Evolutionary conservation across 2,329 filamentous ascomycete genomes (phyloP).

Genomic region (Alternaria gansuensis): DNA sequence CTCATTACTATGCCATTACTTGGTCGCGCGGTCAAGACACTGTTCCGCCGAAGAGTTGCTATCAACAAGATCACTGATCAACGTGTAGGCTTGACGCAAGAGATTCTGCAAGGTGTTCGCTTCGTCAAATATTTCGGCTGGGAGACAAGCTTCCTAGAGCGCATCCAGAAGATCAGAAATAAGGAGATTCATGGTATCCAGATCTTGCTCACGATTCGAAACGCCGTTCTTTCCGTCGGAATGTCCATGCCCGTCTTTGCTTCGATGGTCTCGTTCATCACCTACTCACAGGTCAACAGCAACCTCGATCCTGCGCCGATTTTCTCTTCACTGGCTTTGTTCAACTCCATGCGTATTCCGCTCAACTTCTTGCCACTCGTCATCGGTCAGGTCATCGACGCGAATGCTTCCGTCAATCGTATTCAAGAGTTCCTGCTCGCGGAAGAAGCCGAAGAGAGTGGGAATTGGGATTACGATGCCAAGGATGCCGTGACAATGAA

Average conservation of each 20-base stretch:
- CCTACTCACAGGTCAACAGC: constrained; percentile 71
- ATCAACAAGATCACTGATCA: constrained; percentile 97
- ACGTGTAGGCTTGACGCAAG: constrained; percentile 88
- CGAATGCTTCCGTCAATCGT: constrained; percentile 81
- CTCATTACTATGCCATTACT: constrained; percentile 80
- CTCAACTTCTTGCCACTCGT: constrained; percentile 89
- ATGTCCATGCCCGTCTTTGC: constrained; percentile 92
- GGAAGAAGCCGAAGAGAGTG: constrained; percentile 82
- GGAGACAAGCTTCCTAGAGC: constrained; percentile 85
- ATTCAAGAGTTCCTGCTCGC: constrained; percentile 88
- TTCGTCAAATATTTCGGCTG: constrained; percentile 98
- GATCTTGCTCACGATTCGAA: constrained; percentile 80
- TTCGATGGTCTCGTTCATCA: constrained; percentile 94
- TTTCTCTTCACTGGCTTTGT: constrained; percentile 92
- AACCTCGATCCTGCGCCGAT: constrained; percentile 76
- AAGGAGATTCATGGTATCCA: constrained; percentile 87
- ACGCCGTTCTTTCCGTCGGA: constrained; percentile 83
- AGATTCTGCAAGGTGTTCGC: constrained; percentile 87
- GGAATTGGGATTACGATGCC: constrained; percentile 63
- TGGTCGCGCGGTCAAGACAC: constrained; percentile 76
- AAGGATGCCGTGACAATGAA: constrained; percentile 71
- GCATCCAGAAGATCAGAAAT: constrained; percentile 75
- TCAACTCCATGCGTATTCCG: constrained; percentile 89
- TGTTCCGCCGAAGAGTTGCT: constrained; percentile 76
- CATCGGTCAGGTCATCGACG: constrained; percentile 88